Base-by-base conservation (phyloP, 2,329 filamentous ascomycete species). In the Myriosclerotinia curreyana region DNA sequence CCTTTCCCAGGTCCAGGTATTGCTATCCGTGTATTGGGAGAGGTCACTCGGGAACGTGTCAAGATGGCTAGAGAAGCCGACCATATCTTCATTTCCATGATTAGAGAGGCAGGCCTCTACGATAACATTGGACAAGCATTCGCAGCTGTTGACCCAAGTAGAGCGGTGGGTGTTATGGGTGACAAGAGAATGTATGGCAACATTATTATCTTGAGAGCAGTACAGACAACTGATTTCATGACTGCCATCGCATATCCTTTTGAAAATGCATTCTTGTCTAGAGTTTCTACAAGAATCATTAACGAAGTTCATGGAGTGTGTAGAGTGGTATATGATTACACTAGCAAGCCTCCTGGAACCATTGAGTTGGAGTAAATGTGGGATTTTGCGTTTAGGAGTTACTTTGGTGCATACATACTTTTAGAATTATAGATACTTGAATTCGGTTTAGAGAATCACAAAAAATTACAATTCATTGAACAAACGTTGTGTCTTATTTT, bases 1-100 rank as follows among this genome's bases (percentile, higher is more conserved):
- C 89, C 89, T 31, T 92, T 92, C 81, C 88, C 88, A 0, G 89
- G 89, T 49, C 88, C 87, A 15, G 86, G 87, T 60, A 81, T 89
- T 64, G 87, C 85, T 34, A 88, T 90, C 69, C 85, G 83, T 78
- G 60, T 96, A 66, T 80, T 96, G 0, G 93, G 93, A 44, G 92
- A 96, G 70, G 87, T 96, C 17, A 96, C 91, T 1, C 82, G 81
- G 2, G 89, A 93, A 74, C 85, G 89, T 50, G 88, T 96, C 20
- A 85, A 86, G 63, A 95, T 96, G 68, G 91, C 86, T 2, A 80
- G 90, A n/a, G 80, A 89, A 74, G 90, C 90, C 1, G 91, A 93
- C 72, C 74, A 85, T 72, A 93, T 94, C 73, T 93, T 90, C 78
- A 92, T 93, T 70, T 81, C 82, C 67, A 86, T 88, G 82, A 93